These are phyloP conservation scores for Podospora bellae-mahoneyi DNA, from an alignment of 495 filamentous ascomycete species.

Conservation along the genomic window DNA sequence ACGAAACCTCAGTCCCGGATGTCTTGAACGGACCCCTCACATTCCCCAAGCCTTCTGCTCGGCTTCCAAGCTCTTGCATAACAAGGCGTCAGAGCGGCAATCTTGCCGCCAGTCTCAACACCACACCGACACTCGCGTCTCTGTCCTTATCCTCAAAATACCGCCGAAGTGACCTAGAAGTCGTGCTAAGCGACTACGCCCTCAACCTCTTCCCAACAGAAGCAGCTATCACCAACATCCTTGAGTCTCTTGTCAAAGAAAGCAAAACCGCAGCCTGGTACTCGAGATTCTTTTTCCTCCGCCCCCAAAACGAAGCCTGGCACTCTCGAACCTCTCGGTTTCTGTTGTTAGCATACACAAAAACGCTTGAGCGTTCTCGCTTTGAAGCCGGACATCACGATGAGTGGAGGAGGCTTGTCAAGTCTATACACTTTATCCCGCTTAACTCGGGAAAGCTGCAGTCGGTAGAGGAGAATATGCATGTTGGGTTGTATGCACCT, in stretches of 20 bases:
- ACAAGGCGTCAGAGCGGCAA: not conserved
- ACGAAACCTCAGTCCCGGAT: not conserved
- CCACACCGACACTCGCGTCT: not conserved
- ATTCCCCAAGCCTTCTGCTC: not conserved
- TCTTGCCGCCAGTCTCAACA: not conserved
- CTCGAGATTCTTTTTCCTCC: not conserved
- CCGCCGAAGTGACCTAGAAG: not conserved
- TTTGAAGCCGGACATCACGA: not conserved
- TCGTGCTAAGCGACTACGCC: not conserved
- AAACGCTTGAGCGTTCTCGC: not conserved
- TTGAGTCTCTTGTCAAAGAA: not conserved
- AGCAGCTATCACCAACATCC: not conserved
- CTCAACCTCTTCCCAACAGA: not conserved
- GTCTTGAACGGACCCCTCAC: not conserved
- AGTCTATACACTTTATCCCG: not conserved
- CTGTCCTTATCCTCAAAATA: not conserved
- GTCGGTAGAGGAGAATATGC: not conserved
- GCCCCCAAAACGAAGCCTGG: not conserved
- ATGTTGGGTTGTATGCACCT: not conserved
- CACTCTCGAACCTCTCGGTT: not conserved
- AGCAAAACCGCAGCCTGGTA: not conserved
- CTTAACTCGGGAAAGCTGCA: not conserved
- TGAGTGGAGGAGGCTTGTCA: not conserved
- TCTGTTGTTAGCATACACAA: not conserved
- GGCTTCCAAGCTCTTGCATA: not conserved